Conservation (phyloP, 2,329 filamentous ascomycete genomes). For the Phoma sp. region DNA sequence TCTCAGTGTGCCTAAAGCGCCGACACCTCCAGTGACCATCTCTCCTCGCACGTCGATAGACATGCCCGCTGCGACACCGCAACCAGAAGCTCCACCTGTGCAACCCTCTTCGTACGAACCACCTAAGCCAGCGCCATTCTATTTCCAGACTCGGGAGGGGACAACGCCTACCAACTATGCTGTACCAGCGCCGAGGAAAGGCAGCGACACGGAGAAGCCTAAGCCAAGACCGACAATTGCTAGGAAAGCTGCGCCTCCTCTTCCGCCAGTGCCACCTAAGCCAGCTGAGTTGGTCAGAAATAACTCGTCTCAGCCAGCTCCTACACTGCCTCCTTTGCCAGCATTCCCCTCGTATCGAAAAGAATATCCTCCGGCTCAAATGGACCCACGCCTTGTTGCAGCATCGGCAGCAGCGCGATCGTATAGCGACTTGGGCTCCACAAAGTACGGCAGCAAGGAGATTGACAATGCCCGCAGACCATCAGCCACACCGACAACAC, state of each 20-base stretch:
- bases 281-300: slow-evolving; percentile 20
- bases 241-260: slow-evolving; percentile 19
- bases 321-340: slow-evolving; percentile 12
- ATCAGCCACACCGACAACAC: slow-evolving; percentile 4
- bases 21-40: slow-evolving; percentile 24
- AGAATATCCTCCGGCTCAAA: slow-evolving; percentile 51
- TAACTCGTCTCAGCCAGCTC: slow-evolving; percentile 12
- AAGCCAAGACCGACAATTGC: slow-evolving; percentile 14
- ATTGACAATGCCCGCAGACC: slow-evolving; percentile 9
- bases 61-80: slow-evolving; percentile 18
- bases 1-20: slow-evolving; percentile 20
- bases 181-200: slow-evolving; percentile 20
- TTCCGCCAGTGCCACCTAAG: slow-evolving; percentile 30
- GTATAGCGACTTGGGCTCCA: slow-evolving; percentile 30
- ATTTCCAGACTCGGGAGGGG: slow-evolving; percentile 32
- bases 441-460: slow-evolving; percentile 20
- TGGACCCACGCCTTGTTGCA: slow-evolving; percentile 33
- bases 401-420: slow-evolving; percentile 42
- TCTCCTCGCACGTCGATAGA: slow-evolving; percentile 41
- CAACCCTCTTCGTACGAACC: slow-evolving; percentile 18
- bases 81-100: slow-evolving; percentile 24
- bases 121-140: slow-evolving; percentile 30
- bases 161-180: slow-evolving; percentile 22
- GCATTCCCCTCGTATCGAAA: slow-evolving; percentile 54
- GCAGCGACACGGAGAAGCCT: slow-evolving; percentile 19